These are phyloP conservation scores for Phyllosticta citrichinensis DNA, from an alignment of 2,329 filamentous ascomycete species.

Conservation along the genomic window DNA sequence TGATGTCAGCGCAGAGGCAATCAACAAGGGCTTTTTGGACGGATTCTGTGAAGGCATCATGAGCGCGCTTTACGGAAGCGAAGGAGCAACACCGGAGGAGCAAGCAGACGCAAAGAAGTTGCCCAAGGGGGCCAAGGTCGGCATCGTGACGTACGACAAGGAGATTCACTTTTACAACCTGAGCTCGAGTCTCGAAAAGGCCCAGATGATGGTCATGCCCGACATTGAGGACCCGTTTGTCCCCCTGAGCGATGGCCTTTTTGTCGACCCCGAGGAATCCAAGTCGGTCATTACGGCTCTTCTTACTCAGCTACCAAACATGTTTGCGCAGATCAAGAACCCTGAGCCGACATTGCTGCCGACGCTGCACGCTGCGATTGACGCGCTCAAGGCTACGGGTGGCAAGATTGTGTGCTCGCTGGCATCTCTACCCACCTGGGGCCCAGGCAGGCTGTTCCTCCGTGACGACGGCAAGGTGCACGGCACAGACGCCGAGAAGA, in stretches of 20 bases:
- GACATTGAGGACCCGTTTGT: conserved; percentile 96
- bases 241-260: conserved; percentile 80
- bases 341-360: conserved; percentile 83
- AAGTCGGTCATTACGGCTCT: conserved; percentile 80
- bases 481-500: conserved; percentile 82
- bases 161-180: conserved; percentile 98
- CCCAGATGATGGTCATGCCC: conserved; percentile 98
- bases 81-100: conserved; percentile 38
- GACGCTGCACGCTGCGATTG: conserved; percentile 69
- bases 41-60: conserved; percentile 85
- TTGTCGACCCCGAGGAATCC: conserved; percentile 88
- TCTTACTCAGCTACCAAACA: conserved; percentile 68
- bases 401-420: conserved; percentile 88
- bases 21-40: conserved; percentile 82
- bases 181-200: conserved; percentile 66
- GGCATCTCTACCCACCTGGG: conserved; percentile 81
- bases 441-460: conserved; percentile 73
- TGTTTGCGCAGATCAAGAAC: conserved; percentile 83
- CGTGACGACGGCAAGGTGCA: conserved; percentile 82
- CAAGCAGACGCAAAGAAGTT: conserved; percentile 46
- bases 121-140: conserved; percentile 74
- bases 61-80: conserved; percentile 69
- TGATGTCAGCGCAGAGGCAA: conserved; percentile 84
- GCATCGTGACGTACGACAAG: conserved; percentile 92
- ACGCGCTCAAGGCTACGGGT: conserved; percentile 76